Percentiles rank a stretch among this genome's conserved stretches.
Conservation (phyloP, 805 yeast genomes). For the Saccharomycopsis sp. region DNA sequence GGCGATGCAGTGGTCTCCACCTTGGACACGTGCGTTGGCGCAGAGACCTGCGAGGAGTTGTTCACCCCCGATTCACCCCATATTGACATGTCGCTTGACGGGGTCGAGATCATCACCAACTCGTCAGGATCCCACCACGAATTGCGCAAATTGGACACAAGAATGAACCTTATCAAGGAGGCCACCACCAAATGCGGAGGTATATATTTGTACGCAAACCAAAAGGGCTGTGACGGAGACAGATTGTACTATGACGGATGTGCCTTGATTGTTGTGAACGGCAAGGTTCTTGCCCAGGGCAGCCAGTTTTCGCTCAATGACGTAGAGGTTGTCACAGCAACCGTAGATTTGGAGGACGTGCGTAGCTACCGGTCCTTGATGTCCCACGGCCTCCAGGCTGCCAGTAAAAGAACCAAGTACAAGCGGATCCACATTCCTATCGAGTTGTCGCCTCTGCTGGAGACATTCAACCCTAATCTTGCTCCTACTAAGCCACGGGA, state of each 20-base stretch:
- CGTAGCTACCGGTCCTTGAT: slow-evolving; percentile 68
- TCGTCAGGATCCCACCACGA: slow-evolving; percentile 98
- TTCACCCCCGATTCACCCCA: slow-evolving; percentile 97
- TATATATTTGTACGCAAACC: slow-evolving; percentile 86
- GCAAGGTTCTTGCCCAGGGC: slow-evolving; percentile 88
- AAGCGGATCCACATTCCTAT: slow-evolving; percentile 55
- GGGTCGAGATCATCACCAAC: slow-evolving; percentile 95
- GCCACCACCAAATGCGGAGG: slow-evolving; percentile 98
- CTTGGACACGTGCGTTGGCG: slow-evolving; percentile 84
- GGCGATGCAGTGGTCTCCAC: slow-evolving; percentile 91
- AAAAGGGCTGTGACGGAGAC: slow-evolving; percentile 98
- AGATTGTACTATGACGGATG: slow-evolving; percentile 95
- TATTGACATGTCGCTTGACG: slow-evolving; percentile 84
- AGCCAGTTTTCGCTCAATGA: slow-evolving; percentile 83
- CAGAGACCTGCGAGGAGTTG: slow-evolving; percentile 96
- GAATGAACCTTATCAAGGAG: slow-evolving; percentile 78
- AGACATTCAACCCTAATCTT: slow-evolving; percentile 54
- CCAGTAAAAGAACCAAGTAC: slow-evolving; percentile 27
- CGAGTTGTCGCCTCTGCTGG: slow-evolving; percentile 55
- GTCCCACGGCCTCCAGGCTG: slow-evolving; percentile 71
- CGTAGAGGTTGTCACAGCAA: slow-evolving; percentile 93
- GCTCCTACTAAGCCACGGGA: slow-evolving; percentile 48
- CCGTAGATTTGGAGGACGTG: slow-evolving; percentile 88
- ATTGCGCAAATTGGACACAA: slow-evolving; percentile 76
- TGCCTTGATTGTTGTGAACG: slow-evolving; percentile 90